Conservation (phyloP, 257 asterid species). For the Plantago ovata region DNA sequence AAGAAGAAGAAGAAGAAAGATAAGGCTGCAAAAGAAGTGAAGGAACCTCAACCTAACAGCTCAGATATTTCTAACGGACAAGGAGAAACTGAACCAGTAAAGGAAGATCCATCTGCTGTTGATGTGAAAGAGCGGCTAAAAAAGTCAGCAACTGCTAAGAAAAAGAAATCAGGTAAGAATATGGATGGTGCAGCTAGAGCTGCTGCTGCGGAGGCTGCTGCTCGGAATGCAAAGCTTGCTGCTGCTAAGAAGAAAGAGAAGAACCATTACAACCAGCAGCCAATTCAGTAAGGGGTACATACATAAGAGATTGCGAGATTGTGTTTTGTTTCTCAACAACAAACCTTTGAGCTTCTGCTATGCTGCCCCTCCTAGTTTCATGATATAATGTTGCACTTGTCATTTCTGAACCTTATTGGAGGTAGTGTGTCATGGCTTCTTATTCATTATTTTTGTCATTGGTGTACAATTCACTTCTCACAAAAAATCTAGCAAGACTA, state of each 20-base stretch:
- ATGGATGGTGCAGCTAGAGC: constrained; percentile 79
- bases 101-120: constrained; percentile 51
- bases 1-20: constrained; percentile 9
- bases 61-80: constrained; percentile 40
- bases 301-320: constrained; percentile 14
- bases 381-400: no score
- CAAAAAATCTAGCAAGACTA: no score
- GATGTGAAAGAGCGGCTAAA: constrained; percentile 70
- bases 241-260: constrained; percentile 96
- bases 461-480: no score
- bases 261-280: constrained; percentile 93
- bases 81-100: constrained; percentile 33
- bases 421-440: no score
- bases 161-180: constrained; percentile 78
- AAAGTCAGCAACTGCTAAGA: constrained; percentile 69
- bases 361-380: no score
- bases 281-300: constrained; percentile 39
- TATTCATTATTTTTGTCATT: no score
- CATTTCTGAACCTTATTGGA: no score
- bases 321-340: constrained; percentile 27
- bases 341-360: constrained; percentile 21
- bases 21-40: constrained; percentile 22
- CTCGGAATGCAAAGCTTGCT: constrained; percentile 79
- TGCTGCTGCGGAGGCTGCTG: constrained; percentile 89
- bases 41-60: constrained; percentile 49